Conservation (phyloP, 139 green algal genomes). For the Closterium sp. region DNA sequence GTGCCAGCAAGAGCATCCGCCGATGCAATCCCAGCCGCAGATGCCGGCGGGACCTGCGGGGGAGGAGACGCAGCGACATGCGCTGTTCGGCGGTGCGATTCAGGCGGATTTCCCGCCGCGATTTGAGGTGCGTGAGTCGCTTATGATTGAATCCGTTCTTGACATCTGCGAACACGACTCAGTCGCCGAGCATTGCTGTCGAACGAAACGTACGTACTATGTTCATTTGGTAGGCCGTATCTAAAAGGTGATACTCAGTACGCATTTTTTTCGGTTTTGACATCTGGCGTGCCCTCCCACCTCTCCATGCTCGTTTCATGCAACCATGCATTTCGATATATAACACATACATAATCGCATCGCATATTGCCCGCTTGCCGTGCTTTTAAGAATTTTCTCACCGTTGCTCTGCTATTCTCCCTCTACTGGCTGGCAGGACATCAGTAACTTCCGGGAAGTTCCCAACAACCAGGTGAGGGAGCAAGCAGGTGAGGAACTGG, state of each 20-base stretch:
- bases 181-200: too few species aligned
- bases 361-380: too few species aligned
- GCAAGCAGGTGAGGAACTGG: too few species aligned
- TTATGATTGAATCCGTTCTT: too few species aligned
- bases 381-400: not conserved
- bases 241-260: too few species aligned
- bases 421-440: constrained; percentile 10
- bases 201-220: too few species aligned
- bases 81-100: constrained; percentile 24
- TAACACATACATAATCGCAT: too few species aligned
- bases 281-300: not conserved
- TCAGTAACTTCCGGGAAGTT: constrained; percentile 38
- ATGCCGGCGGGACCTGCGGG: not conserved
- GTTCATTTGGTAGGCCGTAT: too few species aligned
- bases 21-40: not conserved
- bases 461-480: constrained; percentile 30
- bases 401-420: not conserved
- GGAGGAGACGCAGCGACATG: not conserved
- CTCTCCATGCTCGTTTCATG: not conserved
- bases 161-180: too few species aligned
- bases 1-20: not conserved
- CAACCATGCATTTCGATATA: not conserved
- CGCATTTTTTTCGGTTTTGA: not conserved
- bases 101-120: constrained; percentile 9
- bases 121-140: not conserved